These are phyloP conservation scores for Coprinopsis sp. DNA, from an alignment of 768 basidiomycete species.

Conservation along the genomic window DNA sequence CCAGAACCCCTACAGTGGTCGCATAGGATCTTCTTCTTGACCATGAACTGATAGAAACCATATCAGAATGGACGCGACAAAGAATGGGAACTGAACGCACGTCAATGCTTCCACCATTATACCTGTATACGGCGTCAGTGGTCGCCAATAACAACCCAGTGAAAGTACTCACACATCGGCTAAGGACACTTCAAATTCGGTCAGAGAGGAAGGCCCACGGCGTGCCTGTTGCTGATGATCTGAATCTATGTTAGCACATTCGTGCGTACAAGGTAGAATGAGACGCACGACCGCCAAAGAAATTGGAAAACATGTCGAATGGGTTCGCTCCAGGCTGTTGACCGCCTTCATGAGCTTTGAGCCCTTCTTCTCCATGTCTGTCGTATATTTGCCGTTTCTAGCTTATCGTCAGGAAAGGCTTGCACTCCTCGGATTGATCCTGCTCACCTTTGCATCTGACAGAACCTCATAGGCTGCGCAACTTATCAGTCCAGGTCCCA, in stretches of 20 bases:
- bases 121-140: constrained; percentile 40
- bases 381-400: constrained; percentile 95
- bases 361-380: constrained; percentile 90
- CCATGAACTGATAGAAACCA: constrained; percentile 63
- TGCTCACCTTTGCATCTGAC: constrained; percentile 70
- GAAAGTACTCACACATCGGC: constrained; percentile 64
- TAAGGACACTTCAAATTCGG: constrained; percentile 82
- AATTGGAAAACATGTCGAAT: constrained; percentile 89
- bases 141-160: constrained; percentile 1
- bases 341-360: constrained; percentile 90
- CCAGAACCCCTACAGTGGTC: constrained; percentile 97
- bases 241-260: constrained; percentile 15
- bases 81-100: constrained; percentile 30
- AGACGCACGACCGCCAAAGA: constrained; percentile 80
- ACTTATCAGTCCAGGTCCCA: constrained; percentile 1
- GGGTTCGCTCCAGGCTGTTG: constrained; percentile 77
- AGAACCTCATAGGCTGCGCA: constrained; percentile 86
- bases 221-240: constrained; percentile 60
- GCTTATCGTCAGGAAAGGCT: constrained; percentile 7
- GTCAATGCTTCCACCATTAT: constrained; percentile 83
- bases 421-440: background rate
- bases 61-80: constrained; percentile 12
- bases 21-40: constrained; percentile 89
- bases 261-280: background rate
- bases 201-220: constrained; percentile 68